Percentiles rank a stretch among this genome's conserved stretches.
Conservation (phyloP, 495 filamentous ascomycete genomes). For the Penicillium simplicissimum region DNA sequence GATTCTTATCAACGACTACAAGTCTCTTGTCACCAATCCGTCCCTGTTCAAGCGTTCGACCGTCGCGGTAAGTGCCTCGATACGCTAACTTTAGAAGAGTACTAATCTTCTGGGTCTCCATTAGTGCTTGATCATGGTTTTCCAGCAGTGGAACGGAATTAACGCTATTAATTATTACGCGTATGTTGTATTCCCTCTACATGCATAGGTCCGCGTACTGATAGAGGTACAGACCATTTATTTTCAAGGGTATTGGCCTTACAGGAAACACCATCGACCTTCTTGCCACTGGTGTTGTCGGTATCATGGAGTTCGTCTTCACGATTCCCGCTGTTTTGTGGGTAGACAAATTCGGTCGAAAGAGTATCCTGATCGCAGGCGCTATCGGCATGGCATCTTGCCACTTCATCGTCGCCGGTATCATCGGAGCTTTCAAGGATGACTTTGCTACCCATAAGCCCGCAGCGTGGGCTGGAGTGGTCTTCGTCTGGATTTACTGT, state of each 20-base stretch:
- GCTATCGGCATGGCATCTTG: conserved; percentile 66
- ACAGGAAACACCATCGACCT: conserved; percentile 55
- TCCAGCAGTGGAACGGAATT: conserved; percentile 19
- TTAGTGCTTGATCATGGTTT: conserved; percentile 12
- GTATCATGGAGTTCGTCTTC: conserved; percentile 66
- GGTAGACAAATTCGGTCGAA: conserved; percentile 65
- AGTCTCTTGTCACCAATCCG: conserved; percentile 10
- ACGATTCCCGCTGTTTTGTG: conserved; percentile 61
- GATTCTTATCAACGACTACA: conserved; percentile 9
- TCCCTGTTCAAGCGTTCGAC: conserved; percentile 10
- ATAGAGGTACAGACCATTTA: conserved; percentile 38
- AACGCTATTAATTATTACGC: conserved; percentile 60
- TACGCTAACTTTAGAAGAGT: not conserved
- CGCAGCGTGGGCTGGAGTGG: conserved; percentile 72
- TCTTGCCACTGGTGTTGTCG: conserved; percentile 62
- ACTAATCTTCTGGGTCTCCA: not conserved
- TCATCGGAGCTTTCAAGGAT: conserved; percentile 60
- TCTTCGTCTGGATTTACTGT: conserved; percentile 71
- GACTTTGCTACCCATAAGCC: conserved; percentile 58
- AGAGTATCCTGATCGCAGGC: conserved; percentile 63
- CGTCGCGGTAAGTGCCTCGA: conserved; percentile 3
- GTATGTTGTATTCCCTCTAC: not conserved
- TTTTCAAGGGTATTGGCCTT: conserved; percentile 54
- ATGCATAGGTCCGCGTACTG: not conserved
- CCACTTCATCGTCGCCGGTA: conserved; percentile 60